A percentile compares a stretch with the other conserved stretches of the same genome.
Conservation (phyloP, 2,329 filamentous ascomycete species). For the Metarhizium guizhouense region DNA sequence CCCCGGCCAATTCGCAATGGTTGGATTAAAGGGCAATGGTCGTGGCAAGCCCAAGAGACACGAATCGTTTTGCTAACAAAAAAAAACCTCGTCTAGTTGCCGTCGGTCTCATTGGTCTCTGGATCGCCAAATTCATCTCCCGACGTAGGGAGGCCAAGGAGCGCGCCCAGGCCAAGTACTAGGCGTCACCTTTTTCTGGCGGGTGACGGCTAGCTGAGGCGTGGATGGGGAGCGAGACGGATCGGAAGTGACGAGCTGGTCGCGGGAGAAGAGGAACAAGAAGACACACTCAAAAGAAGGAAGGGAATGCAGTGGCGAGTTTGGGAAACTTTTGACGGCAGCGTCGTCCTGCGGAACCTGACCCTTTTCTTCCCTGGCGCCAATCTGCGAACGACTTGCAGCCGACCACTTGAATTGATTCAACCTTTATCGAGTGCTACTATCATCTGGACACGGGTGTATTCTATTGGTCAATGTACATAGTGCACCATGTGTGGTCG, state of each 20-base stretch:
- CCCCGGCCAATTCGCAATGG: neutral
- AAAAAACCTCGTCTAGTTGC: conserved; percentile 18
- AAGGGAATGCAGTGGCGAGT: neutral
- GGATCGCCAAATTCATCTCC: conserved; percentile 21
- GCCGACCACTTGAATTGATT: neutral
- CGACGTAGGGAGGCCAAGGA: conserved; percentile 21
- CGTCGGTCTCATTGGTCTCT: conserved; percentile 20
- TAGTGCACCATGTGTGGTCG: conserved; percentile 2
- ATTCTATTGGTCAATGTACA: conserved; percentile 1
- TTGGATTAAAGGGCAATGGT: neutral
- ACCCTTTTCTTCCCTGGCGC: neutral
- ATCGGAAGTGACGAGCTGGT: neutral
- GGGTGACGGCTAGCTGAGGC: neutral
- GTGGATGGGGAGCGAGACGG: neutral
- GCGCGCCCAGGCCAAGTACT: conserved; percentile 17
- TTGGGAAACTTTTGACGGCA: neutral
- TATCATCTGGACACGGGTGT: neutral
- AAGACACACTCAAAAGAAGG: too few species aligned
- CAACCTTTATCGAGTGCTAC: neutral
- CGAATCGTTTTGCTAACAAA: conserved; percentile 6
- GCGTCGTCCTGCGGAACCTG: neutral
- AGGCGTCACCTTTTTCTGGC: conserved; percentile 6
- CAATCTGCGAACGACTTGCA: neutral
- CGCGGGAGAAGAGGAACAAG: neutral
- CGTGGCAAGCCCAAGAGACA: too few species aligned